Evolutionary conservation across 305 asterid species (phyloP).

Genomic region (Withania somnifera): DNA sequence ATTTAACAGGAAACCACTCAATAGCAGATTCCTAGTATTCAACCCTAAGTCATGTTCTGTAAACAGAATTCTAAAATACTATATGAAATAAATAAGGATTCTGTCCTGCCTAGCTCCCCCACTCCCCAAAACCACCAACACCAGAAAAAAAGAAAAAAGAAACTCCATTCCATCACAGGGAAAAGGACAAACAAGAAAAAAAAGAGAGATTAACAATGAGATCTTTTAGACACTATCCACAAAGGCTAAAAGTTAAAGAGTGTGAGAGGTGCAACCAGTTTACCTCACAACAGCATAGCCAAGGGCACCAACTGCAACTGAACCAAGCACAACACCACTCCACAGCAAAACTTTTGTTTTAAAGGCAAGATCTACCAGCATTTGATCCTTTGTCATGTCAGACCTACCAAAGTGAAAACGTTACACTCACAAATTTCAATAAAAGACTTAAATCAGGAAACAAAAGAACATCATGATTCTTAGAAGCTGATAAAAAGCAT

Average conservation of each 20-base stretch:
- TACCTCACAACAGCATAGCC: conserved; percentile 76
- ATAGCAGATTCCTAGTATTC: not conserved
- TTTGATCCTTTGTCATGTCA: conserved; percentile 60
- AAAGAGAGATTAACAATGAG: not conserved
- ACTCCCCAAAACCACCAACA: no score
- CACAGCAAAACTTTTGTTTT: conserved; percentile 48
- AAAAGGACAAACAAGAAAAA: not conserved
- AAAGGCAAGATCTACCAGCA: conserved; percentile 56
- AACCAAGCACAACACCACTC: conserved; percentile 65
- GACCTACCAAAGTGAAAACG: conserved; percentile 36
- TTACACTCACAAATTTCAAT: not conserved
- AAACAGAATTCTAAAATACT: not conserved
- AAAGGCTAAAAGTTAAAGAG: not conserved
- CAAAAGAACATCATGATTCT: not conserved
- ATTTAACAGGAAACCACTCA: not conserved
- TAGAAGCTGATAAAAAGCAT: not conserved
- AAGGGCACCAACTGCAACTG: conserved; percentile 60
- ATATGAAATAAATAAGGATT: not conserved
- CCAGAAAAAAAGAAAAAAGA: no score
- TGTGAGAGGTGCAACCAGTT: not conserved
- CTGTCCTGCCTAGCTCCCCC: not conserved
- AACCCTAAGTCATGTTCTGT: not conserved
- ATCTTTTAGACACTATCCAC: not conserved
- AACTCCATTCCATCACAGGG: not conserved
- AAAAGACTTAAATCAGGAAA: not conserved